Base-by-base conservation (phyloP, 345 rosid species). In the Cochlearia excelsa region DNA sequence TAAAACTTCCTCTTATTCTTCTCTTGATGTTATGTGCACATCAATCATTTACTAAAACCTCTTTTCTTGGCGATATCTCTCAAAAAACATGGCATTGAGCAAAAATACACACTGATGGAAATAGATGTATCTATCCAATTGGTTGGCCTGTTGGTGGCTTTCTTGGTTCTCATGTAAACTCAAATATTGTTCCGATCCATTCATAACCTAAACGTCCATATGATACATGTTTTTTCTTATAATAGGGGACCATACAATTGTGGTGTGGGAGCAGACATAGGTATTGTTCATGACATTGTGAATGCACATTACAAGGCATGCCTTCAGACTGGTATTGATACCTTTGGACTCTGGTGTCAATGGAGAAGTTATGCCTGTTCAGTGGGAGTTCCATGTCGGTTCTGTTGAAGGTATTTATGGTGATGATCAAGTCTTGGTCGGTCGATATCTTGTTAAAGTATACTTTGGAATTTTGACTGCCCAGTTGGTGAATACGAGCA, bases 321-420 rank as follows among this genome's bases (percentile, higher is more conserved):
- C 65, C 63, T 91, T 8, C 84, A 84, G 73, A 90, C 97, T 9
- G 96, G 95, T 7, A 61, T 91, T 59, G 78, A 82, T 59, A 79
- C 85, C 23, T 16, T 16, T 16, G 23, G 23, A 16, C 23, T 78
- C 84, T 30, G 95, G 97, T 28, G 74, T 90, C 70, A 87, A 90
- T 44, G 96, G 94, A 26, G 95, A 87, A 70, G 98, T 87, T 66
- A 91, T 87, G 96, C 96, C 96, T 1, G 97, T 94, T n/a, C 96
- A 87, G 84, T 87, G 97, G 97, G 97, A 87, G 58, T 90, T 85
- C 61, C 95, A 91, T 77, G 96, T 91, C 6, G 98, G 98, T n/a
- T 94, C 96, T n/a, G 26, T 86, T 4, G 82, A 81, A 11, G 98
- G 98, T 37, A 85, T 91, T 74, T 72, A 75, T 30, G 80, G 94